A percentile compares a stretch with the other conserved stretches of the same genome.
phyloP scores from a whole-genome alignment of 176 grass and related monocot species.

The maize (Zea mays) region Zm-B73-REFERENCE-NAM-5.0 NC_050097.1:173428501-173429000 shows the following conservation, averaged over 20 bases:
- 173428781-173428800: neutral
- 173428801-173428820: neutral
- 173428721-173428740: neutral
- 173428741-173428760: neutral
- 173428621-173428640: neutral
- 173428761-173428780: neutral
- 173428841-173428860: neutral
- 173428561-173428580: neutral
- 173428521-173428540: conserved; percentile 6
- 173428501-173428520: neutral
- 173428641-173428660: neutral
- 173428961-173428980: neutral
- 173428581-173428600: neutral
- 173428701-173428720: neutral
- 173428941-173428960: neutral
- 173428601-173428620: neutral
- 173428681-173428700: neutral
- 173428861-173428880: conserved; percentile 1
- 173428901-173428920: neutral
- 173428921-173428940: neutral
- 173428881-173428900: neutral
- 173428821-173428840: neutral
- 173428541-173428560: neutral
- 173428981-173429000: neutral
- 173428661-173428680: neutral